Evolutionary conservation across 179 eudicot species (phyloP).

Genomic region (Nepenthes alata): DNA sequence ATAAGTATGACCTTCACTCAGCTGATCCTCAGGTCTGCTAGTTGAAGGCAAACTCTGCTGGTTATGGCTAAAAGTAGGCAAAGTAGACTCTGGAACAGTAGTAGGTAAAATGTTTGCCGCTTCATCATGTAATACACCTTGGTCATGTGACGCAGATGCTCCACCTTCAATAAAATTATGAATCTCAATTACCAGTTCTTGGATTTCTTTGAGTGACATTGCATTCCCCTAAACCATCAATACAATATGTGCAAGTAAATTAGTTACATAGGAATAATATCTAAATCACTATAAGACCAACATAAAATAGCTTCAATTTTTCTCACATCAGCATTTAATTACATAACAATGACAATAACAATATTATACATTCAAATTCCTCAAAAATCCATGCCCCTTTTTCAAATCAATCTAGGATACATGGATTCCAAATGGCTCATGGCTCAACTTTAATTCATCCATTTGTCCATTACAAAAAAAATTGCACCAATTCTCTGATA

Average conservation of each 20-base stretch:
- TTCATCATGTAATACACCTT: neutral
- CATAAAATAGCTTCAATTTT: too few relatives aligned
- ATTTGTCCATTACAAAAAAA: too few relatives aligned
- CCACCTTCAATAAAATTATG: conserved; percentile 3
- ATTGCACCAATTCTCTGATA: too few relatives aligned
- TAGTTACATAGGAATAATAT: neutral
- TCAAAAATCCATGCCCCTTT: too few relatives aligned
- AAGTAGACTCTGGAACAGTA: conserved; percentile 2
- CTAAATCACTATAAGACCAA: neutral
- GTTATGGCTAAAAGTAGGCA: conserved; percentile 3
- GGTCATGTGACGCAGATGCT: conserved; percentile 2
- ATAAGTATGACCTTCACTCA: conserved; percentile 4
- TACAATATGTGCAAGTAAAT: too few relatives aligned
- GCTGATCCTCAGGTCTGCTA: conserved; percentile 8
- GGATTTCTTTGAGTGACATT: conserved; percentile 1
- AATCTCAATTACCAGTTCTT: conserved; percentile 4
- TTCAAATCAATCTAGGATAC: too few relatives aligned
- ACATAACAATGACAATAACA: too few relatives aligned
- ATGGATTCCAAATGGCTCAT: too few relatives aligned
- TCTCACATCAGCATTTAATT: too few relatives aligned
- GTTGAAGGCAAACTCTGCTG: conserved; percentile 6
- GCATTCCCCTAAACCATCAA: conserved; percentile 7
- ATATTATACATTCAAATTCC: too few relatives aligned
- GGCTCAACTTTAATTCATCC: too few relatives aligned
- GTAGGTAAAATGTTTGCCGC: conserved; percentile 6